phyloP scores from a whole-genome alignment of 108 stramenopile species.

The Fragilariopsis cylindrus region DNA sequence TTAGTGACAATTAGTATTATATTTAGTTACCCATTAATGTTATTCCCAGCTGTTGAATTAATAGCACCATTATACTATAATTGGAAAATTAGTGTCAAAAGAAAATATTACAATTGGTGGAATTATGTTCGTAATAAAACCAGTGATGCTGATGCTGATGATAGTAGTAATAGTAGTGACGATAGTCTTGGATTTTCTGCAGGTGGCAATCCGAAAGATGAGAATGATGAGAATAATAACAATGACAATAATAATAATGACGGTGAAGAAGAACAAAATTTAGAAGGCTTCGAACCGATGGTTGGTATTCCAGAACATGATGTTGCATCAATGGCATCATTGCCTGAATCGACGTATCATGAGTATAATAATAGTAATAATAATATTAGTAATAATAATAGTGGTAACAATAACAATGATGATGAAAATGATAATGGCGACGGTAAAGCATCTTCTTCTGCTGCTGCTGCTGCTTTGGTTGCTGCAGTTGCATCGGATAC shows the following conservation, averaged over 20 bases:
- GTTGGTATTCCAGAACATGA: constrained; percentile 54
- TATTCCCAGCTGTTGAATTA: constrained; percentile 68
- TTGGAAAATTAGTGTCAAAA: not conserved
- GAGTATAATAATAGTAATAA: not conserved
- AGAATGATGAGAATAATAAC: not conserved
- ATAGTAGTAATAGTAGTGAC: not conserved
- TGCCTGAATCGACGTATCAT: constrained; percentile 4
- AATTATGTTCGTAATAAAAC: too few species aligned
- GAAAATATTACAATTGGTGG: not conserved
- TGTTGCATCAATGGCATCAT: constrained; percentile 27
- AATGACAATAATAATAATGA: not conserved
- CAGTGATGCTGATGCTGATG: too few species aligned
- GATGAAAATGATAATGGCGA: too few species aligned
- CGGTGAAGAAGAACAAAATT: constrained; percentile 41
- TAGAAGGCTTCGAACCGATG: constrained; percentile 53
- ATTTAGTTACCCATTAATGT: constrained; percentile 66
- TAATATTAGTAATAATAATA: not conserved
- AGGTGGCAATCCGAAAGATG: not conserved
- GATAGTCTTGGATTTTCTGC: not conserved
- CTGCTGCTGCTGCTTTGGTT: not conserved
- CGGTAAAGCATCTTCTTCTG: too few species aligned
- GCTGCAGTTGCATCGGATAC: not conserved
- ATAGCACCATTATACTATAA: constrained; percentile 29
- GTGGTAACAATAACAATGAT: not conserved
- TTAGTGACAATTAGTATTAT: constrained; percentile 58